Base-by-base conservation (phyloP, 108 stramenopile species). In the Cyclotella atomus region DNA sequence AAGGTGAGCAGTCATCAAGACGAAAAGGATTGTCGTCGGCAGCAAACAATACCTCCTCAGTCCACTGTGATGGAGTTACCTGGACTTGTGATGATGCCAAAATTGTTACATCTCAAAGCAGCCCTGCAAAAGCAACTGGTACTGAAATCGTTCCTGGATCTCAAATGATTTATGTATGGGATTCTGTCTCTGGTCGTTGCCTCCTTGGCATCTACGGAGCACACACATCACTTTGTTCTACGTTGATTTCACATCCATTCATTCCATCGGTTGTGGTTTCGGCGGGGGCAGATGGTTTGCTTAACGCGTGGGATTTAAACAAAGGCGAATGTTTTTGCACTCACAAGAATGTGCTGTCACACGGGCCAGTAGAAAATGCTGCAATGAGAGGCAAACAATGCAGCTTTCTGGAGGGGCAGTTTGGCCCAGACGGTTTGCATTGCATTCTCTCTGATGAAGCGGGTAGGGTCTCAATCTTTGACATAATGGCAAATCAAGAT, bases 101-200 rank as follows among this genome's bases (percentile, higher is more conserved):
- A 66, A 81, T 94, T 28, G 63, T 94, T 1, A 94, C 91, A 16
- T 91, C 90, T 7, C 93, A 94, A 66, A 88, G 82, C 33, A 76
- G 87, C 38, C 88, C 85, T 19, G 53, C 79, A 17, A 89, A 89
- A 60, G 76, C 77, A 65, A 84, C 50, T 61, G 84, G 81, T 3
- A 78, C 47, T 45, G 85, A 86, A 9, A 90, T 94, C 28, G 53
- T 83, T 25, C 88, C 88, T 25, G 89, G 84, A 2, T 89, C 90
- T 25, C 91, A 92, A 38, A 83, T 81, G 56, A 56, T 95, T n/a
- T 89, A 77, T 65, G 59, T 95, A 7, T 95, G 94, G 94, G 91
- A 92, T 59, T 89, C 88, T 59, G 64, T 44, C 25, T 79, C 85
- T 29, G 94, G 94, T 24, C 75, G 89, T 30, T 95, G 94, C 71